Conservation (phyloP, 83 land plant genomes). For the Larix sibirica region DNA sequence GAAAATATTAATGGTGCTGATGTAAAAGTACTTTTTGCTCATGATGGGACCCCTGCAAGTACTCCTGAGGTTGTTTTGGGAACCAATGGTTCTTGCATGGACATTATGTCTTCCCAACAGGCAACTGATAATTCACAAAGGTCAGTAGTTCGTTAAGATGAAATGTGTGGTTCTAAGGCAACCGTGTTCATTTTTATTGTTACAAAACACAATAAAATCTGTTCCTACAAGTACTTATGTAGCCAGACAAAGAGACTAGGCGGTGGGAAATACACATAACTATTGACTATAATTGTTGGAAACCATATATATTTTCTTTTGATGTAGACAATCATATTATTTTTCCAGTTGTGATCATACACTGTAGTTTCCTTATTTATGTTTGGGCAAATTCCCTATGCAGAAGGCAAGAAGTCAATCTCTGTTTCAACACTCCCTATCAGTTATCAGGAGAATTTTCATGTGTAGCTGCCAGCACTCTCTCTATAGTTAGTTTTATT, state of each 20-base stretch:
- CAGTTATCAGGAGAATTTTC: no score
- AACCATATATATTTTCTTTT: background rate
- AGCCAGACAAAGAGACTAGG: background rate
- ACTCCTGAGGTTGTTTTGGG: conserved; percentile 7
- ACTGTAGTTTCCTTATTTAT: no score
- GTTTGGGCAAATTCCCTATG: no score
- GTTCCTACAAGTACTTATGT: background rate
- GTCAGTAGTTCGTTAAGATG: background rate
- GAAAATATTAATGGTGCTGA: background rate
- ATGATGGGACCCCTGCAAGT: background rate
- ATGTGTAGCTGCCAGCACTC: no score
- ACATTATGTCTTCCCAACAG: background rate
- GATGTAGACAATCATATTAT: background rate
- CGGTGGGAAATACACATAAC: background rate
- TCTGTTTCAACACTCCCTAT: no score
- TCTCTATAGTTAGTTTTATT: no score
- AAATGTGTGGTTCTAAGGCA: background rate
- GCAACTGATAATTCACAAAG: background rate
- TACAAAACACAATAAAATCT: background rate
- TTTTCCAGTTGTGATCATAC: background rate
- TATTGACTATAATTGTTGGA: background rate
- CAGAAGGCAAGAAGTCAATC: no score
- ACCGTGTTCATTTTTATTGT: background rate
- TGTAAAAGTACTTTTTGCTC: conserved; percentile 12
- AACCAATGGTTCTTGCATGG: background rate